These are phyloP conservation scores for Debaryomyces singareniensis DNA, from an alignment of 1,139 yeast species.

Conservation along the genomic window DNA sequence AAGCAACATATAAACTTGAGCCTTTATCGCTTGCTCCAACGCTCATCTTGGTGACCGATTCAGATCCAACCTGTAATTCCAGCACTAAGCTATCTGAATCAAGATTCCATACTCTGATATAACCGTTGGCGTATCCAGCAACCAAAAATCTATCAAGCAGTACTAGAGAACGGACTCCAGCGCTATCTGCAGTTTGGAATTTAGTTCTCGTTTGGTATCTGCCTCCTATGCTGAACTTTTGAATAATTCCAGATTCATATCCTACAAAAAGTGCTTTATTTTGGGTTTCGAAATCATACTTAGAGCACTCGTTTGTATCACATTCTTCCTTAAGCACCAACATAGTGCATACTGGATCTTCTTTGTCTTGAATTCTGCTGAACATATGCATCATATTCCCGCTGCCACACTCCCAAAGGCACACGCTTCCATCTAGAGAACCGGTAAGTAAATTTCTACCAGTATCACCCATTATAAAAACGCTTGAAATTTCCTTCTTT, in stretches of 20 bases:
- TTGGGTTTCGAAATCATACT: constrained; percentile 15
- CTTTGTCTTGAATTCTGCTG: constrained; percentile 21
- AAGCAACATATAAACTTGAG: constrained; percentile 2
- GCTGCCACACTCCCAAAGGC: constrained; percentile 64
- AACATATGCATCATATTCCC: constrained; percentile 40
- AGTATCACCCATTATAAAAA: constrained; percentile 41
- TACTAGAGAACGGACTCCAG: constrained; percentile 12
- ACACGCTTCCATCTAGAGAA: constrained; percentile 46
- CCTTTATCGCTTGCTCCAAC: constrained; percentile 2
- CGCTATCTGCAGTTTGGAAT: constrained; percentile 1
- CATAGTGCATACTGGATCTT: constrained; percentile 24
- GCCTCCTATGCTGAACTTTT: constrained; percentile 16
- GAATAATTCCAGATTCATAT: constrained; percentile 39
- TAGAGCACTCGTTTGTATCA: constrained; percentile 4
- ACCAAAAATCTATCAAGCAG: constrained; percentile 12
- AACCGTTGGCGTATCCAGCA: constrained; percentile 18
- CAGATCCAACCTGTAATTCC: neutral
- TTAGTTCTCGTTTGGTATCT: constrained; percentile 11
- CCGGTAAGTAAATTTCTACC: constrained; percentile 61
- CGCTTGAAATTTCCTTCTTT: constrained; percentile 35
- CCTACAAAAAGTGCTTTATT: constrained; percentile 32
- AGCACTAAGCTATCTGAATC: neutral
- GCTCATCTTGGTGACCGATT: too few species aligned
- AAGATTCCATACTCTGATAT: constrained; percentile 11
- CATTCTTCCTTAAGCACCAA: constrained; percentile 6